These are phyloP conservation scores for Nasturtium officinale DNA, from an alignment of 345 rosid species.

Conservation along the genomic window DNA sequence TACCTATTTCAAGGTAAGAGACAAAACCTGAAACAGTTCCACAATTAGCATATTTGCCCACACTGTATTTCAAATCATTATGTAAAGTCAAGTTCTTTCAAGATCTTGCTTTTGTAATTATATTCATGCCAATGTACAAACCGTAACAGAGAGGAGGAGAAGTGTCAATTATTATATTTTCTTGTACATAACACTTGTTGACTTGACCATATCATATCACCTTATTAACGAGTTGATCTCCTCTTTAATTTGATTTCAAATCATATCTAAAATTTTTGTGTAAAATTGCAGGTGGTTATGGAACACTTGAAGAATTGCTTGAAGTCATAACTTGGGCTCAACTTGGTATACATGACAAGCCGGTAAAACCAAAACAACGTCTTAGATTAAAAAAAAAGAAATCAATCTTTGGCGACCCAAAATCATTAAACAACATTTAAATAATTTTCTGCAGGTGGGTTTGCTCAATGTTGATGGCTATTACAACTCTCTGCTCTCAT, in stretches of 20 bases:
- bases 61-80: slow-evolving; percentile 47
- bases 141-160: slow-evolving; percentile 25
- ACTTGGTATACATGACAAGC: slow-evolving; percentile 97
- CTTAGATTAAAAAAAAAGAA: background rate
- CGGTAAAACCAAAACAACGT: slow-evolving; percentile 47
- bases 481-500: slow-evolving; percentile 94
- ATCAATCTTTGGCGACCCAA: background rate
- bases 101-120: slow-evolving; percentile 33
- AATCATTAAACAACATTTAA: background rate
- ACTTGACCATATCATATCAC: slow-evolving; percentile 26
- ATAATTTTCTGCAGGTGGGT: slow-evolving; percentile 68
- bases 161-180: slow-evolving; percentile 23
- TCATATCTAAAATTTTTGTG: slow-evolving; percentile 9
- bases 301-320: slow-evolving; percentile 95
- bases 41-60: slow-evolving; percentile 44
- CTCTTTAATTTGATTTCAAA: background rate
- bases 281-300: slow-evolving; percentile 82
- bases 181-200: slow-evolving; percentile 34
- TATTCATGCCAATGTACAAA: slow-evolving; percentile 25
- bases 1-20: slow-evolving; percentile 33
- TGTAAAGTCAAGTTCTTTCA: slow-evolving; percentile 40
- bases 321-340: slow-evolving; percentile 99
- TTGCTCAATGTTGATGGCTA: slow-evolving; percentile 97
- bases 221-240: background rate
- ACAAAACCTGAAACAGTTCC: slow-evolving; percentile 46